These are phyloP conservation scores for Ilex aquifolium DNA, from an alignment of 257 asterid species.

Conservation along the genomic window DNA sequence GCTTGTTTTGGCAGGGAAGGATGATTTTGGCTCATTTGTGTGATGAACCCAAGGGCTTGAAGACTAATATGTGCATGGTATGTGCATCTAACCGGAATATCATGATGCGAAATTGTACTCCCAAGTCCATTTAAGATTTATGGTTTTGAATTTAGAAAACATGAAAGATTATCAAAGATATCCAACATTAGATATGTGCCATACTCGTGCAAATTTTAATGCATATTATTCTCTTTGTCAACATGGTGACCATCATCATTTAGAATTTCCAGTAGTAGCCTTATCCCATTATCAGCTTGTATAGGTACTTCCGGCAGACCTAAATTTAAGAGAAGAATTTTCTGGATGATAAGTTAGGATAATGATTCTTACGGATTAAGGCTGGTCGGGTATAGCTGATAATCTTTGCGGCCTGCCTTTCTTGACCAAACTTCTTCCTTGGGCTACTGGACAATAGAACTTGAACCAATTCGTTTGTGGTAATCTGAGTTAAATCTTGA, in stretches of 20 bases:
- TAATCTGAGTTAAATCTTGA: too few relatives aligned
- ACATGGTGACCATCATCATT: not conserved
- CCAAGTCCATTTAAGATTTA: not conserved
- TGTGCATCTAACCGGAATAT: not conserved
- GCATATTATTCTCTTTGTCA: not conserved
- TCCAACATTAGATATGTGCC: not conserved
- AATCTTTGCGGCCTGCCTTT: too few relatives aligned
- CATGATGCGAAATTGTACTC: not conserved
- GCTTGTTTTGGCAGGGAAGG: slow-evolving; percentile 68
- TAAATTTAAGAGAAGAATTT: too few relatives aligned
- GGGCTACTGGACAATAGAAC: too few relatives aligned
- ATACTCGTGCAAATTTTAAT: not conserved
- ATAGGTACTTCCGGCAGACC: too few relatives aligned
- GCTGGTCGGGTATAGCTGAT: too few relatives aligned
- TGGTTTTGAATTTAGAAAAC: too few relatives aligned
- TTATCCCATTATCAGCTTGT: too few relatives aligned
- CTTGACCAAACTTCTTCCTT: too few relatives aligned
- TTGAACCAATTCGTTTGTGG: too few relatives aligned
- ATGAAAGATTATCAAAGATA: not conserved
- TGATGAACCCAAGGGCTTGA: slow-evolving; percentile 96
- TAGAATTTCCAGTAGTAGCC: not conserved
- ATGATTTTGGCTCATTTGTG: slow-evolving; percentile 88
- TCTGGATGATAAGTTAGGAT: too few relatives aligned
- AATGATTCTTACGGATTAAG: too few relatives aligned
- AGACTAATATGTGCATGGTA: slow-evolving; percentile 97